phyloP scores from a whole-genome alignment of 73 alveolate genomes.

The Tetrahymena thermophila region DNA sequence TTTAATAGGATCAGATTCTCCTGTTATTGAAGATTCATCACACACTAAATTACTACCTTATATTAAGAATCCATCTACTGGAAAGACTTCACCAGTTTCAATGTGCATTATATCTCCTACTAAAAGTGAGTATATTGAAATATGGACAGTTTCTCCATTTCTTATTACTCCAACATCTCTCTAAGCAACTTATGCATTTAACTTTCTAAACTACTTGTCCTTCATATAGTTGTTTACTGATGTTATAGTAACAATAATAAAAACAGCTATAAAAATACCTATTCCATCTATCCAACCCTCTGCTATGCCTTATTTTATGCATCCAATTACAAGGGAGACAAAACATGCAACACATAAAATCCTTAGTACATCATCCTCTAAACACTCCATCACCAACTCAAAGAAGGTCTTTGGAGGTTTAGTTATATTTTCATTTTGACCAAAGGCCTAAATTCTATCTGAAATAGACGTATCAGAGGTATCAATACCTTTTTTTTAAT shows the following conservation, averaged over 20 bases:
- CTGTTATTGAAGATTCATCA: conserved; percentile 90
- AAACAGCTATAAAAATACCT: conserved; percentile 84
- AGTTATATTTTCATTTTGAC: conserved; percentile 33
- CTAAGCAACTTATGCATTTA: conserved; percentile 69
- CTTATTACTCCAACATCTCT: conserved; percentile 68
- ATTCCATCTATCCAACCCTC: conserved; percentile 98
- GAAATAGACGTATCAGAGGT: neutral
- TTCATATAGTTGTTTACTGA: conserved; percentile 84
- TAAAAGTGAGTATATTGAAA: conserved; percentile 63
- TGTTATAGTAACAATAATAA: conserved; percentile 83
- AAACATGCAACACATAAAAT: conserved; percentile 86
- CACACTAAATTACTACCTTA: conserved; percentile 66
- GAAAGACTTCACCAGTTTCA: conserved; percentile 87
- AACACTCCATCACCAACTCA: conserved; percentile 59
- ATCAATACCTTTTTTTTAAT: neutral
- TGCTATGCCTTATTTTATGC: conserved; percentile 77
- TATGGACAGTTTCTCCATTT: conserved; percentile 59
- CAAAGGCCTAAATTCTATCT: conserved; percentile 20
- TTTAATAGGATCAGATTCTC: conserved; percentile 84
- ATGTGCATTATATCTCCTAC: conserved; percentile 87
- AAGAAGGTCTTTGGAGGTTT: conserved; percentile 30
- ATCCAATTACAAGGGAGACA: conserved; percentile 85
- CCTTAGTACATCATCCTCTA: conserved; percentile 89
- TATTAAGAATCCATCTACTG: conserved; percentile 86
- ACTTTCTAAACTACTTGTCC: conserved; percentile 80